These are phyloP conservation scores for Ballota nigra DNA, from an alignment of 257 asterid genomes.

Conservation along the genomic window DNA sequence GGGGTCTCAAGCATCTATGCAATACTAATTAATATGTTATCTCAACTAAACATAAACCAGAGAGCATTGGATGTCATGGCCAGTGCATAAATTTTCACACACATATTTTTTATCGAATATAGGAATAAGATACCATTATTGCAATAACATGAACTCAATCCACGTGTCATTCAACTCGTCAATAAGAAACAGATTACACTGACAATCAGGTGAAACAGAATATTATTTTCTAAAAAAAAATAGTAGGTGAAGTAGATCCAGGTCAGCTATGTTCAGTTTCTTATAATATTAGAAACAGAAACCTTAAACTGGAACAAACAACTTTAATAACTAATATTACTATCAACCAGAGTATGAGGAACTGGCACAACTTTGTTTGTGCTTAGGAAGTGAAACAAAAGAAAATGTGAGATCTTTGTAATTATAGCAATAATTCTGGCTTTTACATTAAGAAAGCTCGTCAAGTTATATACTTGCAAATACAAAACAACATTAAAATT, in stretches of 20 bases:
- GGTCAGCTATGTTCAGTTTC: background rate
- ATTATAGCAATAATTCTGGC: constrained; percentile 9
- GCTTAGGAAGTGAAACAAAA: constrained; percentile 9
- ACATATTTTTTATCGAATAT: too few relatives aligned
- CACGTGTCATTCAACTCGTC: background rate
- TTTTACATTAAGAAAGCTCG: constrained; percentile 7
- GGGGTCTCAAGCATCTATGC: too few relatives aligned
- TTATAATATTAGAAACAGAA: background rate
- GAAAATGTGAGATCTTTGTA: constrained; percentile 4
- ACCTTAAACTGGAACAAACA: background rate
- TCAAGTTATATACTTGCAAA: background rate
- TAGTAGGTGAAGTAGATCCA: constrained; percentile 16
- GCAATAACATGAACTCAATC: too few relatives aligned
- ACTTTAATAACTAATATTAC: background rate
- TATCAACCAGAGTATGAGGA: constrained; percentile 2
- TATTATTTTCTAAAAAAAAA: background rate
- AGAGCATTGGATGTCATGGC: too few relatives aligned
- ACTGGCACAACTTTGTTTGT: constrained; percentile 7
- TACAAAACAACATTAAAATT: constrained; percentile 6
- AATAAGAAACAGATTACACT: constrained; percentile 5
- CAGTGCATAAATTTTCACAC: too few relatives aligned
- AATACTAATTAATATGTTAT: too few relatives aligned
- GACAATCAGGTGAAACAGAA: constrained; percentile 7
- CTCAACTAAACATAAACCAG: too few relatives aligned
- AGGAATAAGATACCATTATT: too few relatives aligned